Conservation (phyloP, 1,139 yeast species). For the Candida mesenterica region DNA sequence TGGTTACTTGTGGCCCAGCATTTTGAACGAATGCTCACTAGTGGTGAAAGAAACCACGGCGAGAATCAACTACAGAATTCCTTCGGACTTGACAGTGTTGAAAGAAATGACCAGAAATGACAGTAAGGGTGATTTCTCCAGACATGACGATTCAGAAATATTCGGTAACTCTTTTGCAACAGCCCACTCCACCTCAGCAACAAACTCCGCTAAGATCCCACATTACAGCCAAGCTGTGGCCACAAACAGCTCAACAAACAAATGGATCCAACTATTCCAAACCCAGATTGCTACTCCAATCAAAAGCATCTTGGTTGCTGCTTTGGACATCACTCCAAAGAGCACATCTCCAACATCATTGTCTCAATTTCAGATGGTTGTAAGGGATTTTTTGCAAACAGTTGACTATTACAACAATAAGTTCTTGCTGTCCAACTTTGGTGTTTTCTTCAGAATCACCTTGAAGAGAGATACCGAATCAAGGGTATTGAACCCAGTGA, state of each 20-base stretch:
- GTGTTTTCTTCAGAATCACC: slow-evolving; percentile 48
- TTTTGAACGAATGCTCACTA: slow-evolving; percentile 58
- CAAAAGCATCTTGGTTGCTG: slow-evolving; percentile 10
- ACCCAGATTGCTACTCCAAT: slow-evolving; percentile 14
- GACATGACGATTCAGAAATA: slow-evolving; percentile 21
- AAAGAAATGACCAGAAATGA: slow-evolving; percentile 17
- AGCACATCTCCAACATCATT: slow-evolving; percentile 1
- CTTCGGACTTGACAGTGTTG: slow-evolving; percentile 32
- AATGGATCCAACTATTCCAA: slow-evolving; percentile 12
- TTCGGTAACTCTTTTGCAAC: slow-evolving; percentile 30
- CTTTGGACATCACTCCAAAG: slow-evolving; percentile 1
- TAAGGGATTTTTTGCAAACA: neutral
- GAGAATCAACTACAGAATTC: slow-evolving; percentile 37
- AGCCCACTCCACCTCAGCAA: neutral
- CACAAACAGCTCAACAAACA: slow-evolving; percentile 1
- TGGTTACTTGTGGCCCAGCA: slow-evolving; percentile 53
- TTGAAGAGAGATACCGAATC: slow-evolving; percentile 57
- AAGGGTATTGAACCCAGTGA: slow-evolving; percentile 56
- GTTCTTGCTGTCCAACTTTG: slow-evolving; percentile 28
- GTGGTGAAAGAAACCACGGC: slow-evolving; percentile 49
- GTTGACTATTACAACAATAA: slow-evolving; percentile 8
- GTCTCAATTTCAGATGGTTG: slow-evolving; percentile 1
- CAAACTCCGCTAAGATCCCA: neutral
- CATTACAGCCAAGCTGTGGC: slow-evolving; percentile 1
- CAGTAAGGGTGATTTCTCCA: slow-evolving; percentile 11